These are phyloP conservation scores for Pleurotus salmoneostramineus DNA, from an alignment of 768 basidiomycete species.

Conservation along the genomic window DNA sequence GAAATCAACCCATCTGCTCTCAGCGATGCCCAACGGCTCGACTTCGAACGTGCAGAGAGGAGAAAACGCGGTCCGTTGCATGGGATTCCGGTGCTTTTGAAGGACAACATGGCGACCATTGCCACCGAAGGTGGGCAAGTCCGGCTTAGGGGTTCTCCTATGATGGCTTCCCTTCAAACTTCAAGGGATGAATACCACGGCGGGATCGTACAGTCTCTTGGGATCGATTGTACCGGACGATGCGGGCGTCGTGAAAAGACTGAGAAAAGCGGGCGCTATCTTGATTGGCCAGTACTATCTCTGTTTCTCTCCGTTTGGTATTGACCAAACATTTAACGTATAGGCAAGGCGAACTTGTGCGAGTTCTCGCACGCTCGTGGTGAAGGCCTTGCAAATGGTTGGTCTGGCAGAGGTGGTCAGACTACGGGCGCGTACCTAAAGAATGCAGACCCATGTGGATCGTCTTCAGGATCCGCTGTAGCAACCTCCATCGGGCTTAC, in stretches of 20 bases:
- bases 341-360: not conserved
- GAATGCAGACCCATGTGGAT: constrained; percentile 51
- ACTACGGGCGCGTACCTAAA: constrained; percentile 46
- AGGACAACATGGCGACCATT: constrained; percentile 16
- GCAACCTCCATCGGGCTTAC: constrained; percentile 47
- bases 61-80: constrained; percentile 14
- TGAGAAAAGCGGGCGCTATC: constrained; percentile 10
- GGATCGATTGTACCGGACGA: constrained; percentile 16
- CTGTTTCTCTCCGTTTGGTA: not conserved
- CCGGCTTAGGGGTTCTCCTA: not conserved
- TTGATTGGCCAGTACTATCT: constrained; percentile 18
- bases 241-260: constrained; percentile 13
- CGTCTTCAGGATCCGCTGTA: constrained; percentile 57
- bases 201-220: constrained; percentile 12
- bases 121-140: constrained; percentile 3
- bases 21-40: not conserved
- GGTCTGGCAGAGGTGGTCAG: constrained; percentile 58
- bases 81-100: constrained; percentile 14
- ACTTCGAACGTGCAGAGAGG: not conserved
- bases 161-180: not conserved
- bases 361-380: constrained; percentile 3
- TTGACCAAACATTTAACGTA: not conserved
- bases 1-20: not conserved
- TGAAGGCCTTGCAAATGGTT: constrained; percentile 38
- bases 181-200: constrained; percentile 16